A percentile compares a stretch with the other conserved stretches of the same genome.
phyloP scores from a whole-genome alignment of 1,139 yeast species.

The Nematodospora anomalae region DNA sequence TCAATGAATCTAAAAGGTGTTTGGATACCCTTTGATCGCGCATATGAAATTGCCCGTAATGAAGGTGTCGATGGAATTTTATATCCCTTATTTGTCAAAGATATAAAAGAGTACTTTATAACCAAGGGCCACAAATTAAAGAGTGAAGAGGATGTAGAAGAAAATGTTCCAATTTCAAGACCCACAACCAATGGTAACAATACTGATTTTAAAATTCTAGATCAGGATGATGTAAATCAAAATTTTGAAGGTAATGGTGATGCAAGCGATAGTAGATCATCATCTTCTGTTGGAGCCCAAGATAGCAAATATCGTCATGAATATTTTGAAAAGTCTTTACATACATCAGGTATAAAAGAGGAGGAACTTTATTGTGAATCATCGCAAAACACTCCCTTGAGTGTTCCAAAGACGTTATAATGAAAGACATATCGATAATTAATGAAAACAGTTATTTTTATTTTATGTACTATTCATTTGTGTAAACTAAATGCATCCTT shows the following conservation, averaged over 20 bases:
- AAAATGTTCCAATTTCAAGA: conserved; percentile 2
- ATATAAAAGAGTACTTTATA: conserved; percentile 36
- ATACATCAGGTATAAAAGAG: conserved; percentile 8
- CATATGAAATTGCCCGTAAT: conserved; percentile 50
- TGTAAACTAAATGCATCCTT: neutral
- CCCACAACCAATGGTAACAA: conserved; percentile 3
- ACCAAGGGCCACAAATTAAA: conserved; percentile 28
- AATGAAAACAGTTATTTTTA: neutral
- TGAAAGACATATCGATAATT: no score
- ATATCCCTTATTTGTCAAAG: conserved; percentile 48
- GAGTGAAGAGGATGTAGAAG: conserved; percentile 18
- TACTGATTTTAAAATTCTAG: conserved; percentile 4
- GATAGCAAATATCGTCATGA: conserved; percentile 11
- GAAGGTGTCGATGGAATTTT: conserved; percentile 43
- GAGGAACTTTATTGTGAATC: conserved; percentile 11
- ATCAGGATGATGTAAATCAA: conserved; percentile 2
- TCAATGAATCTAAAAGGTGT: conserved; percentile 57
- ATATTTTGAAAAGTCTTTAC: conserved; percentile 11
- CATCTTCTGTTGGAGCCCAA: conserved; percentile 4
- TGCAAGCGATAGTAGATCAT: neutral
- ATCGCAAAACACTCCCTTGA: conserved; percentile 11
- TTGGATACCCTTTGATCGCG: conserved; percentile 58
- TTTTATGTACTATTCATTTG: neutral
- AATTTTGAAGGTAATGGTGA: neutral
- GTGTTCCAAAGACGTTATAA: conserved; percentile 12